Conservation (phyloP, 2,329 filamentous ascomycete species). For the Ilyonectria destructans region DNA sequence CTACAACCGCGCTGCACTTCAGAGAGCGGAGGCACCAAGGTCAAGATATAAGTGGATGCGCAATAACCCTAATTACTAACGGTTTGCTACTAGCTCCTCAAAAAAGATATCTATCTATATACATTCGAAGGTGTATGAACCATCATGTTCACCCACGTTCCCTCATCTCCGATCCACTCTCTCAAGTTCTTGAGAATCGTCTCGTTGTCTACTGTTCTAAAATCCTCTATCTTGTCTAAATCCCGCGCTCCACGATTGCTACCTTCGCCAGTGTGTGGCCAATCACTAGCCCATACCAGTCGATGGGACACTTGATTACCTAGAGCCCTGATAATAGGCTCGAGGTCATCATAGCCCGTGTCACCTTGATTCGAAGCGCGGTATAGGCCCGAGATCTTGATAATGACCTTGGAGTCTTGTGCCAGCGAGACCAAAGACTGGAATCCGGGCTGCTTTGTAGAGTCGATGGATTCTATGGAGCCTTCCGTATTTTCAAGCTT, state of each 20-base stretch:
- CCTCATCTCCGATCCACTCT: slow-evolving; percentile 14
- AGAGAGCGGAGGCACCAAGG: background rate
- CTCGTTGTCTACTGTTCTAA: slow-evolving; percentile 15
- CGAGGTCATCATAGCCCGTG: slow-evolving; percentile 6
- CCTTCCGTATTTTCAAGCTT: background rate
- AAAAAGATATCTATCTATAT: background rate
- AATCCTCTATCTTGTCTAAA: slow-evolving; percentile 11
- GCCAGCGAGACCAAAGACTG: slow-evolving; percentile 13
- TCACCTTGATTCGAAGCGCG: slow-evolving; percentile 5
- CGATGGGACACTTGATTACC: background rate
- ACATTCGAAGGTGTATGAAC: slow-evolving; percentile 3
- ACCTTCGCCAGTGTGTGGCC: slow-evolving; percentile 17
- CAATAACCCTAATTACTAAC: too few relatives aligned
- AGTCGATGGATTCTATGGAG: background rate
- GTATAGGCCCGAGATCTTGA: slow-evolving; percentile 14
- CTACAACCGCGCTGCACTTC: too few relatives aligned
- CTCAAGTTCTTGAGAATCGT: slow-evolving; percentile 3
- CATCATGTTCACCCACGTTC: slow-evolving; percentile 16
- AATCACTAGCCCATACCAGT: slow-evolving; percentile 16
- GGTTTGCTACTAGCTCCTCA: too few relatives aligned
- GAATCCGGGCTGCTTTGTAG: slow-evolving; percentile 10
- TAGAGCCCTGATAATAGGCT: slow-evolving; percentile 11
- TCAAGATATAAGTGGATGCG: too few relatives aligned
- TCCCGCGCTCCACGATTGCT: background rate
- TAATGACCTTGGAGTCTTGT: slow-evolving; percentile 10